phyloP scores from a whole-genome alignment of 169 alveolate species.

The Plasmodium gallinaceum region DNA sequence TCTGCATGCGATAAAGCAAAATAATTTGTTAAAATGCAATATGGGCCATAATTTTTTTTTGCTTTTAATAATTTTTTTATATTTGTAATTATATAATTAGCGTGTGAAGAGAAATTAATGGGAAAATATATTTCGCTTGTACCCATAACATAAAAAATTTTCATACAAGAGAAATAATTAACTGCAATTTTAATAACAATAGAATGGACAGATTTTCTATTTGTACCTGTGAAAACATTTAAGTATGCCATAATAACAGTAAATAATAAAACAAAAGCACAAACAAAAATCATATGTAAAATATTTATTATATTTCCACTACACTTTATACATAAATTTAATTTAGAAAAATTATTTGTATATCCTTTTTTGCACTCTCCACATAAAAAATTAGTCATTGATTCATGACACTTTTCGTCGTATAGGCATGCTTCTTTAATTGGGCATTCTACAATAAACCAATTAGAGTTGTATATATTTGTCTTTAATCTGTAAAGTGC shows the following conservation, averaged over 20 bases:
- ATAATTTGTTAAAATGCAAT: slow-evolving; percentile 83
- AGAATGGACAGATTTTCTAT: slow-evolving; percentile 83
- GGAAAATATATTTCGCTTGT: slow-evolving; percentile 75
- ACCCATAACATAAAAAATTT: slow-evolving; percentile 78
- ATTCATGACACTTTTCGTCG: slow-evolving; percentile 77
- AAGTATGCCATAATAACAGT: slow-evolving; percentile 83
- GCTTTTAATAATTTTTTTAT: slow-evolving; percentile 37
- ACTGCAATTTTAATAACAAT: slow-evolving; percentile 81
- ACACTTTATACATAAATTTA: slow-evolving; percentile 79
- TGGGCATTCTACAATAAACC: slow-evolving; percentile 83
- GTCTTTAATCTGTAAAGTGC: slow-evolving; percentile 76
- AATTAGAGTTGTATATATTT: slow-evolving; percentile 74
- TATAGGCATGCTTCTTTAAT: slow-evolving; percentile 79
- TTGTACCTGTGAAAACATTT: slow-evolving; percentile 84
- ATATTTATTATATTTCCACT: slow-evolving; percentile 77
- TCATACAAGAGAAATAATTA: slow-evolving; percentile 80
- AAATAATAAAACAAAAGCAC: slow-evolving; percentile 68
- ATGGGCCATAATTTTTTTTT: slow-evolving; percentile 70
- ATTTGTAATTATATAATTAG: slow-evolving; percentile 29
- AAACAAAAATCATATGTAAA: slow-evolving; percentile 50
- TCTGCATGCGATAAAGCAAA: slow-evolving; percentile 83
- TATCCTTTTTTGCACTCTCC: slow-evolving; percentile 82
- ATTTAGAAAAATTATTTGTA: slow-evolving; percentile 80
- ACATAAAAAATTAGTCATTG: slow-evolving; percentile 83
- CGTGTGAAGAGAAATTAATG: slow-evolving; percentile 69